Evolutionary conservation across 495 filamentous ascomycete genomes (phyloP).

Genomic region (Aspergillus homomorphus): DNA sequence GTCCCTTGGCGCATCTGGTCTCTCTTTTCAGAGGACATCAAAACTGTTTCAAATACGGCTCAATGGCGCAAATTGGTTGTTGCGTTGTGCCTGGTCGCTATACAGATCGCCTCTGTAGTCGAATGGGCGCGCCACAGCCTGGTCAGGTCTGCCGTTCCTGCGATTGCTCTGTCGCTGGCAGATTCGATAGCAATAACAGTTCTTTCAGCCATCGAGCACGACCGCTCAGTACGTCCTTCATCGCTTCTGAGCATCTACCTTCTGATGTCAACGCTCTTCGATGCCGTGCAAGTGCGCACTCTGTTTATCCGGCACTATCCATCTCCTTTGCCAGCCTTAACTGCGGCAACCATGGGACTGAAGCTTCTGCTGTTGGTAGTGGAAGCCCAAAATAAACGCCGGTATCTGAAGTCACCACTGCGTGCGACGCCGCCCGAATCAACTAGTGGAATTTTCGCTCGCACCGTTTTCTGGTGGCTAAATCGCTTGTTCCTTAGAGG

Average conservation of each 20-base stretch:
- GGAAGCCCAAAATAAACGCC: conserved; percentile 45
- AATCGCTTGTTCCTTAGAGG: conserved; percentile 44
- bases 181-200: background rate
- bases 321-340: conserved; percentile 29
- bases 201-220: background rate
- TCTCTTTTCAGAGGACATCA: background rate
- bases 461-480: conserved; percentile 40
- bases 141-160: background rate
- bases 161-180: background rate
- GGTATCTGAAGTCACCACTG: conserved; percentile 30
- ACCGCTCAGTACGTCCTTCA: background rate
- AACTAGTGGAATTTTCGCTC: conserved; percentile 40
- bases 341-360: conserved; percentile 34
- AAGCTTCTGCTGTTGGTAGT: conserved; percentile 41
- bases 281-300: background rate
- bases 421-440: conserved; percentile 45
- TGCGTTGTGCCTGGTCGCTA: background rate
- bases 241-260: background rate
- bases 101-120: background rate
- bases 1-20: background rate
- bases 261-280: background rate
- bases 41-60: background rate
- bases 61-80: background rate
- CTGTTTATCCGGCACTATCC: background rate
- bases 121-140: conserved; percentile 1